Percentiles rank a stretch among this genome's conserved stretches.
Evolutionary conservation across 2,329 filamentous ascomycete species (phyloP).

Genomic region (Hypoxylon sp.): DNA sequence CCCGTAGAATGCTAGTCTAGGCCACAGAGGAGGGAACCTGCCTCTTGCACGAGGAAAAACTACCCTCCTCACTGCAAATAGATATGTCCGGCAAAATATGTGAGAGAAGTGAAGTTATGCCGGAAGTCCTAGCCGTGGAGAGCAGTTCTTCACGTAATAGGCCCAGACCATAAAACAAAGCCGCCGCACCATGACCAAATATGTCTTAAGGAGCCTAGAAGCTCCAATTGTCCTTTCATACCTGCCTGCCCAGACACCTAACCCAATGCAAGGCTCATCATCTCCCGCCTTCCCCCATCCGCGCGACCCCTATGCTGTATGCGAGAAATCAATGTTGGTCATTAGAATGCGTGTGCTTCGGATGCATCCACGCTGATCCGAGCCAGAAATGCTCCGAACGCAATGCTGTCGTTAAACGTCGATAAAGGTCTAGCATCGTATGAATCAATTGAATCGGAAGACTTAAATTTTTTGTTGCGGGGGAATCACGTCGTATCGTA

Average conservation of each 20-base stretch:
- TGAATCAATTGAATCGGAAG: slow-evolving; percentile 34
- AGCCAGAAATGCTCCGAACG: slow-evolving; percentile 41
- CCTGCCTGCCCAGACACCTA: slow-evolving; percentile 43
- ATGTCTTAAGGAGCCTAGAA: slow-evolving; percentile 42
- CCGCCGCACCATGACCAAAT: slow-evolving; percentile 38
- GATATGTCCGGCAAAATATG: slow-evolving; percentile 40
- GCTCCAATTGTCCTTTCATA: slow-evolving; percentile 44
- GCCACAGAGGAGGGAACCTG: slow-evolving; percentile 10
- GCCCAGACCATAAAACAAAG: slow-evolving; percentile 38
- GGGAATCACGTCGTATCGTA: slow-evolving; percentile 44
- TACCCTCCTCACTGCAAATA: slow-evolving; percentile 26
- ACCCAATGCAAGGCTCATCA: slow-evolving; percentile 45
- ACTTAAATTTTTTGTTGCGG: slow-evolving; percentile 27
- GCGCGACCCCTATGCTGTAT: slow-evolving; percentile 45
- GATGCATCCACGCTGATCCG: slow-evolving; percentile 37
- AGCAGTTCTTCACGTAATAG: slow-evolving; percentile 19
- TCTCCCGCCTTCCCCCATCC: slow-evolving; percentile 31
- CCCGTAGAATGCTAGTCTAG: slow-evolving; percentile 18
- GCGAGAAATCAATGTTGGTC: slow-evolving; percentile 45
- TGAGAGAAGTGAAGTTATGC: slow-evolving; percentile 37
- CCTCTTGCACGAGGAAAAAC: slow-evolving; percentile 24
- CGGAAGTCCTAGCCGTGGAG: slow-evolving; percentile 20
- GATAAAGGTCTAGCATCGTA: slow-evolving; percentile 32
- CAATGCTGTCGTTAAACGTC: slow-evolving; percentile 40
- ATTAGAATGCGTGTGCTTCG: slow-evolving; percentile 42